Percentiles rank a stretch among this genome's conserved stretches.
Evolutionary conservation across 2,329 filamentous ascomycete genomes (phyloP).

Genomic region (Shiraia bambusicola): DNA sequence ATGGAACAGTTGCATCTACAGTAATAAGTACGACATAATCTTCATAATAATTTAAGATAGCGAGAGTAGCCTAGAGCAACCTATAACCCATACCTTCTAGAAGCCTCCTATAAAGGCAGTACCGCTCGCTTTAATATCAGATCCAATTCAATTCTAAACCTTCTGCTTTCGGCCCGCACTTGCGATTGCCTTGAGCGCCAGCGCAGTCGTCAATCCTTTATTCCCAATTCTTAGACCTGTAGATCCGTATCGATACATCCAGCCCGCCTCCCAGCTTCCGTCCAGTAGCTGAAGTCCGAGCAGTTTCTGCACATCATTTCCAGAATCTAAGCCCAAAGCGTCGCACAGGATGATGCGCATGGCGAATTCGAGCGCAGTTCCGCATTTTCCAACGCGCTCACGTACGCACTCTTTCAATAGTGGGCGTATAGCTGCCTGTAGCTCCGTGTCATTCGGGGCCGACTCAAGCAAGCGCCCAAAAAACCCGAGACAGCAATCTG

Average conservation of each 20-base stretch:
- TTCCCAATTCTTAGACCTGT: slow-evolving; percentile 13
- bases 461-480: slow-evolving; percentile 19
- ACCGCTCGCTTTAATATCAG: background rate
- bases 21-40: background rate
- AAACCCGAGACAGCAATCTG: slow-evolving; percentile 35
- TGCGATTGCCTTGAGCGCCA: slow-evolving; percentile 13
- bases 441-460: slow-evolving; percentile 16
- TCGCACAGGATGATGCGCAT: slow-evolving; percentile 30
- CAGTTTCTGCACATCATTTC: slow-evolving; percentile 12
- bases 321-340: slow-evolving; percentile 18
- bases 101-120: too few relatives aligned
- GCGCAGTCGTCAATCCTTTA: slow-evolving; percentile 14
- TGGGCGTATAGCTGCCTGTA: slow-evolving; percentile 19
- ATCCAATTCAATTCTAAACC: background rate
- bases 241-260: slow-evolving; percentile 15
- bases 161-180: slow-evolving; percentile 1
- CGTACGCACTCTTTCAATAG: slow-evolving; percentile 22
- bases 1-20: slow-evolving; percentile 1
- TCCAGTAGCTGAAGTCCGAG: slow-evolving; percentile 29
- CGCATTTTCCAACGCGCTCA: slow-evolving; percentile 23
- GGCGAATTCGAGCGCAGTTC: slow-evolving; percentile 25
- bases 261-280: slow-evolving; percentile 32
- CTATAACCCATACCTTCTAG: too few relatives aligned
- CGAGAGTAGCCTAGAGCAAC: background rate
- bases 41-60: background rate